These are phyloP conservation scores for Podospora didyma DNA, from an alignment of 495 filamentous ascomycete species.

Conservation along the genomic window DNA sequence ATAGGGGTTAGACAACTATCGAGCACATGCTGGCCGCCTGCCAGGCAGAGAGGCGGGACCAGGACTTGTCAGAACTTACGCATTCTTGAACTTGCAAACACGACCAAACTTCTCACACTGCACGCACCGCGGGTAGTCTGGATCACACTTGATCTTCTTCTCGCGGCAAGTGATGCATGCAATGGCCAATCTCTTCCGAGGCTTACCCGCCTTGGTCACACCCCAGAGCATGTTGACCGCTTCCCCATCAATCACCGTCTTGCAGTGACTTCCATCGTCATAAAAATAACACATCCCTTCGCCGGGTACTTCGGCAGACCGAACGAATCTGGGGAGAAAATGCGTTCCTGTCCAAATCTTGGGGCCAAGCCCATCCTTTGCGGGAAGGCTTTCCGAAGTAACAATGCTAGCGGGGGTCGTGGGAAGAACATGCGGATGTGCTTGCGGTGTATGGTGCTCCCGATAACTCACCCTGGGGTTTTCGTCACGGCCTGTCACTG, in stretches of 20 bases:
- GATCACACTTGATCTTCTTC: conserved; percentile 97
- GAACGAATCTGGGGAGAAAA: conserved; percentile 56
- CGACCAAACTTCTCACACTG: conserved; percentile 88
- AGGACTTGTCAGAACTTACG: conserved; percentile 55
- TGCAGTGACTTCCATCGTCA: conserved; percentile 80
- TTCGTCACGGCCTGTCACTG: conserved; percentile 19
- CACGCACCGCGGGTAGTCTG: conserved; percentile 76
- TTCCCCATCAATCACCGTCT: conserved; percentile 79
- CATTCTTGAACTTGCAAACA: conserved; percentile 80
- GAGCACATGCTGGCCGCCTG: too few species aligned
- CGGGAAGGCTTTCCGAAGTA: conserved; percentile 37
- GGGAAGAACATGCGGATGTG: conserved; percentile 26
- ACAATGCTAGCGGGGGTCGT: conserved; percentile 37
- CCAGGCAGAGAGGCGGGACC: too few species aligned
- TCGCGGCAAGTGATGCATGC: conserved; percentile 88
- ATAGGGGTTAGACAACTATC: conserved; percentile 10
- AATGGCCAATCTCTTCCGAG: conserved; percentile 81
- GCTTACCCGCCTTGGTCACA: conserved; percentile 87
- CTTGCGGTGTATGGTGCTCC: conserved; percentile 28
- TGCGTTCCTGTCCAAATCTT: conserved; percentile 61
- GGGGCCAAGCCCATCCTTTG: conserved; percentile 53
- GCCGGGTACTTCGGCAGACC: conserved; percentile 60
- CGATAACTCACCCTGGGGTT: conserved; percentile 13
- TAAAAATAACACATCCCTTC: conserved; percentile 85
- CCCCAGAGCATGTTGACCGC: conserved; percentile 89